Evolutionary conservation across 148 eudicot species (phyloP).

Genomic region (Amaranthus cruentus): DNA sequence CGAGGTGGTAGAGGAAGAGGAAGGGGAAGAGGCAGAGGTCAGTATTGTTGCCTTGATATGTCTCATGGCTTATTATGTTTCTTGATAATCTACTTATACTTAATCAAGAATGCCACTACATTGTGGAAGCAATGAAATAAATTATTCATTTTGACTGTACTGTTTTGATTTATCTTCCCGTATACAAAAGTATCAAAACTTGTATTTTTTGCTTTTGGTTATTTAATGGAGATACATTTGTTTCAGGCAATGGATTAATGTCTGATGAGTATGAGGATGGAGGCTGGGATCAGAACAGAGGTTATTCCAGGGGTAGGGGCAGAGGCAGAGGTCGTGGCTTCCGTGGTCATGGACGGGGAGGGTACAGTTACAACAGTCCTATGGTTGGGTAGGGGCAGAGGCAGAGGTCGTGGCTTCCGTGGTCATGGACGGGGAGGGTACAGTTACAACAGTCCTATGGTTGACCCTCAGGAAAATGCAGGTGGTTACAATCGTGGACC

Average conservation of each 20-base stretch:
- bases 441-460: conserved; percentile 45
- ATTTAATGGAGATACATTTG: background rate
- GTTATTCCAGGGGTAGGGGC: conserved; percentile 70
- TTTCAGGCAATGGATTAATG: conserved; percentile 71
- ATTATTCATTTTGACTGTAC: background rate
- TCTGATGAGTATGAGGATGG: conserved; percentile 70
- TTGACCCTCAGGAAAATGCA: conserved; percentile 45
- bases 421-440: conserved; percentile 75
- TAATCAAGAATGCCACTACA: background rate
- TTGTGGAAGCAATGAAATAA: background rate
- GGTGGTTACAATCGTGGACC: conserved; percentile 55
- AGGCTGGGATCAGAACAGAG: conserved; percentile 70
- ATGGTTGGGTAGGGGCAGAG: conserved; percentile 70
- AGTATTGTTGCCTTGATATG: background rate
- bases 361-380: conserved; percentile 48
- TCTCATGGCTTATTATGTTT: background rate
- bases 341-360: conserved; percentile 75
- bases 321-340: conserved; percentile 72
- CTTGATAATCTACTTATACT: background rate
- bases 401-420: conserved; percentile 67
- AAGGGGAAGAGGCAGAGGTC: conserved; percentile 66
- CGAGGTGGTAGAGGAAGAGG: conserved; percentile 72
- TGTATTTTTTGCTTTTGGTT: background rate
- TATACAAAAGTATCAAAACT: no score
- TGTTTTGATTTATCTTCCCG: no score